Percentiles rank a stretch among this genome's conserved stretches.
These are phyloP conservation scores for Naganishia onofrii DNA, from an alignment of 768 basidiomycete genomes.

Conservation along the genomic window DNA sequence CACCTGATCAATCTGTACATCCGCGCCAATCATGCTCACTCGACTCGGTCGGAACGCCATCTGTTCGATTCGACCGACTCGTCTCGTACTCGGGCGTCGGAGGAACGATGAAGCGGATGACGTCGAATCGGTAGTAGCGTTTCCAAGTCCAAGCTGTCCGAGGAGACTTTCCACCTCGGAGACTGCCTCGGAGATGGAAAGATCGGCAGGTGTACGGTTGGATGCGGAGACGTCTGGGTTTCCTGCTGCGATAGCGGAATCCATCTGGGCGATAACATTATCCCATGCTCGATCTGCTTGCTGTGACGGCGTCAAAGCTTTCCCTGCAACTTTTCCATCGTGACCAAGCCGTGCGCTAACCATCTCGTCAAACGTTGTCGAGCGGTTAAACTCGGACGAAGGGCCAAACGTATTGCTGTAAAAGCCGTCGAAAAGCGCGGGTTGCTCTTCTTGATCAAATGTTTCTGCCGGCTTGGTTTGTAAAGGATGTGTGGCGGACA, in stretches of 20 bases:
- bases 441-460: constrained; percentile 2
- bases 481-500: background rate
- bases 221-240: background rate
- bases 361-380: constrained; percentile 21
- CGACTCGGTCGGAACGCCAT: constrained; percentile 18
- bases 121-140: background rate
- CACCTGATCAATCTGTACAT: constrained; percentile 20
- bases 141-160: background rate
- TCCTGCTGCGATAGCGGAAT: background rate
- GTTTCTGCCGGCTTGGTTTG: constrained; percentile 1
- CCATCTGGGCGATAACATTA: constrained; percentile 13
- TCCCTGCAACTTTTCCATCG: background rate
- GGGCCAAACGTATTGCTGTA: constrained; percentile 19
- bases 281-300: constrained; percentile 16
- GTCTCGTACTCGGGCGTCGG: constrained; percentile 13
- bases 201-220: background rate
- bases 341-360: constrained; percentile 1
- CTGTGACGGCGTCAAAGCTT: background rate
- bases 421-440: background rate
- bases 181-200: background rate
- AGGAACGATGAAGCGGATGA: constrained; percentile 10
- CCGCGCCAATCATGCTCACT: constrained; percentile 4
- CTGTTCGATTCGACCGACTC: constrained; percentile 3
- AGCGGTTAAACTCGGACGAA: background rate
- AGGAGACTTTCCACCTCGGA: constrained; percentile 16